Conservation (phyloP, 257 asterid genomes). For the Petunia secreta region DNA sequence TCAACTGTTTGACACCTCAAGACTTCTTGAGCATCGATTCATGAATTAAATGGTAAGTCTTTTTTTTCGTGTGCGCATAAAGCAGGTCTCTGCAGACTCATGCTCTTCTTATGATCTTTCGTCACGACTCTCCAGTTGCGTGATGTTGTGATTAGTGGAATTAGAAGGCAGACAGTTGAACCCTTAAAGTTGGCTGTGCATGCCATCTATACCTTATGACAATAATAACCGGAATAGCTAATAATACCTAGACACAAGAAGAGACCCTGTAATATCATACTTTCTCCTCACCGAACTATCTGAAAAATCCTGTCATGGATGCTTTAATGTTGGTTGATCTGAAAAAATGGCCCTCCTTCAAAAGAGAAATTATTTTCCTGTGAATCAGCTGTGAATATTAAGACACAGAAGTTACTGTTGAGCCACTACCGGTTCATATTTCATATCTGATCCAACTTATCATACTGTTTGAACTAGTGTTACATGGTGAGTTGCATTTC, state of each 20-base stretch:
- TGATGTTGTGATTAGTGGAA: background rate
- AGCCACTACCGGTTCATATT: conserved; percentile 9
- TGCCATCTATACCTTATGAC: background rate
- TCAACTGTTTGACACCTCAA: background rate
- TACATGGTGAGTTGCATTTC: background rate
- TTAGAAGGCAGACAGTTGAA: background rate
- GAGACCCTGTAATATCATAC: conserved; percentile 24
- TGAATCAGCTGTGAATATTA: background rate
- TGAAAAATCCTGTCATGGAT: background rate
- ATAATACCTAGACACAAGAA: background rate
- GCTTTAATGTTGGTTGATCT: conserved; percentile 21
- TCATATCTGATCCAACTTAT: conserved; percentile 14
- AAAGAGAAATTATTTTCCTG: conserved; percentile 2
- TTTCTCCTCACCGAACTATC: background rate
- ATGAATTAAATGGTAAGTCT: background rate
- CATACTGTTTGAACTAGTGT: background rate
- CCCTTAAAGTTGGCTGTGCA: background rate
- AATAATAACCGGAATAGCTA: background rate
- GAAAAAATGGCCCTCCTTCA: background rate
- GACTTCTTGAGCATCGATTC: conserved; percentile 12
- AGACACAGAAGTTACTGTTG: background rate
- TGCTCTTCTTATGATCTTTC: background rate
- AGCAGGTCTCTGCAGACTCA: conserved; percentile 14
- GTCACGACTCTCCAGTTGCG: background rate
- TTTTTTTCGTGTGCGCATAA: conserved; percentile 11